phyloP scores from a whole-genome alignment of 2,329 filamentous ascomycete species.

The Thielaviopsis punctulata region DNA sequence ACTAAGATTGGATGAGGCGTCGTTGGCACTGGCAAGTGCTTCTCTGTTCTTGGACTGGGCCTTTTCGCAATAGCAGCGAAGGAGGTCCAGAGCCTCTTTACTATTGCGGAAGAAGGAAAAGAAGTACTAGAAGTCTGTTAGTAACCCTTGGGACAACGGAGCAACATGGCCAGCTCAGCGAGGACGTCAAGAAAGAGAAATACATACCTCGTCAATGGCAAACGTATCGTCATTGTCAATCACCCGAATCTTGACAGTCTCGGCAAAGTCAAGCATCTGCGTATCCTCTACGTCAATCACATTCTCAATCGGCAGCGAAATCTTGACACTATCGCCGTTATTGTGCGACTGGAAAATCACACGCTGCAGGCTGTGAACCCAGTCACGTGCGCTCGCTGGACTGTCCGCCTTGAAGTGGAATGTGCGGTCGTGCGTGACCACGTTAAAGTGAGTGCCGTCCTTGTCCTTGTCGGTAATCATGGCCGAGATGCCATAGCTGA shows the following conservation, averaged over 20 bases:
- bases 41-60: slow-evolving; percentile 17
- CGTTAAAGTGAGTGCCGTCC: slow-evolving; percentile 59
- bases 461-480: slow-evolving; percentile 59
- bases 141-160: no score
- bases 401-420: slow-evolving; percentile 87
- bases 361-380: slow-evolving; percentile 84
- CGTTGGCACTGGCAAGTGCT: neutral
- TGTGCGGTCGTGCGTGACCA: slow-evolving; percentile 65
- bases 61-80: slow-evolving; percentile 52
- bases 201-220: slow-evolving; percentile 72
- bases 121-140: slow-evolving; percentile 51
- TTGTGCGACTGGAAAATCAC: slow-evolving; percentile 94
- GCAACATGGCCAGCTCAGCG: no score
- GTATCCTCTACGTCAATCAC: slow-evolving; percentile 87
- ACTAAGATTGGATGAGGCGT: neutral
- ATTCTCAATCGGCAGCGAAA: slow-evolving; percentile 74
- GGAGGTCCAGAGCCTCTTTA: slow-evolving; percentile 62
- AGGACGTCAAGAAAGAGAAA: neutral
- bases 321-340: slow-evolving; percentile 92
- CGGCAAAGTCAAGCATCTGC: slow-evolving; percentile 75
- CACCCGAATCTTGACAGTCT: slow-evolving; percentile 84
- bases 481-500: slow-evolving; percentile 84
- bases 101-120: slow-evolving; percentile 89
- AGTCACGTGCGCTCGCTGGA: slow-evolving; percentile 74
- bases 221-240: slow-evolving; percentile 89